Conservation (phyloP, 1,284 basidiomycete genomes). For the Ceratobasidium sp. region DNA sequence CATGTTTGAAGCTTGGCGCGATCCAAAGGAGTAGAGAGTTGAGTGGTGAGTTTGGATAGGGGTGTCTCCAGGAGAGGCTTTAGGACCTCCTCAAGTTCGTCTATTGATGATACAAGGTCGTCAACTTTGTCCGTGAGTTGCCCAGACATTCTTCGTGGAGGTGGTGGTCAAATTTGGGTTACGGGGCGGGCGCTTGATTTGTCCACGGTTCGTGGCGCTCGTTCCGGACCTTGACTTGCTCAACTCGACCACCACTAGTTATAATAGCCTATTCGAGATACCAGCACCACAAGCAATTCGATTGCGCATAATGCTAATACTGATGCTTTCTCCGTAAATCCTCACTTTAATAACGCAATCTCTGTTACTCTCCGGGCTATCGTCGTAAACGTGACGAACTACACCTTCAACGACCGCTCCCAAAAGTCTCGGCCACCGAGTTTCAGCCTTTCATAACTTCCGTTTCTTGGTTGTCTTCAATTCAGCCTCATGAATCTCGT, state of each 20-base stretch:
- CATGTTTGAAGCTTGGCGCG: constrained; percentile 83
- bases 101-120: constrained; percentile 63
- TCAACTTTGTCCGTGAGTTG: constrained; percentile 47
- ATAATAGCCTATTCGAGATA: no score
- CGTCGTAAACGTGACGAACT: neutral
- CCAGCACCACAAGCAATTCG: neutral
- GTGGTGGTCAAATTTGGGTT: constrained; percentile 2
- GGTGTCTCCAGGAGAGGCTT: constrained; percentile 74
- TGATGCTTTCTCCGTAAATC: neutral
- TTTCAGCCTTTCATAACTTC: constrained; percentile 19
- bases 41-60: constrained; percentile 72
- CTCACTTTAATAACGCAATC: neutral
- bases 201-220: neutral
- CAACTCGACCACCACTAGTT: neutral
- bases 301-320: neutral
- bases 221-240: neutral
- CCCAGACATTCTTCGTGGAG: constrained; percentile 2
- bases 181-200: neutral
- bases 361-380: neutral
- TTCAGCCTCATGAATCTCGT: constrained; percentile 3
- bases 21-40: constrained; percentile 63
- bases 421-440: neutral
- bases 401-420: neutral
- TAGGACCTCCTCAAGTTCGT: constrained; percentile 74
- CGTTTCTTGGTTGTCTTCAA: neutral